Percentiles rank a stretch among this genome's conserved stretches.
phyloP scores from a whole-genome alignment of 2,329 filamentous ascomycete genomes.

The Drechslerella coelobrocha region DNA sequence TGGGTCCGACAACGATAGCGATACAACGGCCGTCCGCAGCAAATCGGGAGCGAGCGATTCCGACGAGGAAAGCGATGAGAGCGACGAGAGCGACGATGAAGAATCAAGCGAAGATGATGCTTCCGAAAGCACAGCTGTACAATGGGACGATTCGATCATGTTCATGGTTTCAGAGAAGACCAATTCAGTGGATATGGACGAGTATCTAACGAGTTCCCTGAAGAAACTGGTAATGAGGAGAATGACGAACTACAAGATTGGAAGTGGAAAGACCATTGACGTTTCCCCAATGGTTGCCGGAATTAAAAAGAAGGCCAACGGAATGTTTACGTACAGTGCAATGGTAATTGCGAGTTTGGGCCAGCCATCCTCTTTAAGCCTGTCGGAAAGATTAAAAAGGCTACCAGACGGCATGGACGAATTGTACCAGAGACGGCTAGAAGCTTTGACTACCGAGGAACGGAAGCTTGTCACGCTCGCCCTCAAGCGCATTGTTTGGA shows the following conservation, averaged over 20 bases:
- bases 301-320: slow-evolving; percentile 49
- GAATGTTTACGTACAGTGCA: slow-evolving; percentile 47
- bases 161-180: slow-evolving; percentile 40
- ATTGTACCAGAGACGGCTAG: slow-evolving; percentile 34
- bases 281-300: slow-evolving; percentile 39
- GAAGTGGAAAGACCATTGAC: slow-evolving; percentile 29
- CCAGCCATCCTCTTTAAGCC: slow-evolving; percentile 37
- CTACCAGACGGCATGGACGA: slow-evolving; percentile 47
- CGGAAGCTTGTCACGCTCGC: slow-evolving; percentile 39
- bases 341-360: slow-evolving; percentile 49
- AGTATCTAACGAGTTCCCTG: slow-evolving; percentile 30
- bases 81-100: not conserved
- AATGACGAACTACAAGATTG: slow-evolving; percentile 32
- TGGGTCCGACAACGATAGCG: not conserved
- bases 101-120: not conserved
- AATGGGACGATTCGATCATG: slow-evolving; percentile 38
- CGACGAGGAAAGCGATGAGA: not conserved
- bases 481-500: slow-evolving; percentile 42
- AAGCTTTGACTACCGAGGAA: slow-evolving; percentile 37
- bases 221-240: slow-evolving; percentile 36
- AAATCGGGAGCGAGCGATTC: not conserved
- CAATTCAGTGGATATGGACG: slow-evolving; percentile 46
- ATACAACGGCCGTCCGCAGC: no score
- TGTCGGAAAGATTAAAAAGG: slow-evolving; percentile 32
- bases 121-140: not conserved